A percentile compares a stretch with the other conserved stretches of the same genome.
These are phyloP conservation scores for Chondrus crispus DNA, from an alignment of 23 red algal species.

Conservation along the genomic window DNA sequence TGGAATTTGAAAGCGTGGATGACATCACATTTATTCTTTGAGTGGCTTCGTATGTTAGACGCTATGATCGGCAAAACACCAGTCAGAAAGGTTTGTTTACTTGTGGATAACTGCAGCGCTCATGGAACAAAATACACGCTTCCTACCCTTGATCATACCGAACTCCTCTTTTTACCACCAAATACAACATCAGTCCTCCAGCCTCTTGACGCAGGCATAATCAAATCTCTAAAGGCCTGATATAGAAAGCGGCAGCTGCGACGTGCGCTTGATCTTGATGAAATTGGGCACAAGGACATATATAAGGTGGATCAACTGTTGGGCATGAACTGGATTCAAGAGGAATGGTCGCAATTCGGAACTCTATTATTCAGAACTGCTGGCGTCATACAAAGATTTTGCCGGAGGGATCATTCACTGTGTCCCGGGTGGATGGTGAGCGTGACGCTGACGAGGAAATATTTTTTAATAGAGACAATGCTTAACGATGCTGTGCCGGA, in stretches of 20 bases:
- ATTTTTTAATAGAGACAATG: too few relatives aligned
- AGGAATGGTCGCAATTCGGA: background rate
- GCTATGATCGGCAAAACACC: background rate
- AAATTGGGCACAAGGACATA: background rate
- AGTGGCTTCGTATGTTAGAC: background rate
- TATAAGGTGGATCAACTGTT: background rate
- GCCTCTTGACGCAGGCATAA: background rate
- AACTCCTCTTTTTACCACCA: background rate
- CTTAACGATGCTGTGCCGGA: too few relatives aligned
- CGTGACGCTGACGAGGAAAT: too few relatives aligned
- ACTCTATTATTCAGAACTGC: too few relatives aligned
- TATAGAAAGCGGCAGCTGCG: background rate
- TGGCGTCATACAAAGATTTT: too few relatives aligned
- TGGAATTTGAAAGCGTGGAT: slow-evolving; percentile 1
- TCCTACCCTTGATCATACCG: background rate
- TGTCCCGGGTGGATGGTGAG: too few relatives aligned
- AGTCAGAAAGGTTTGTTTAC: background rate
- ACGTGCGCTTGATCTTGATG: background rate
- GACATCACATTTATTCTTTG: background rate
- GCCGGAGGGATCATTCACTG: too few relatives aligned
- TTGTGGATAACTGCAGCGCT: background rate
- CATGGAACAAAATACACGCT: background rate
- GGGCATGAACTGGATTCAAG: background rate
- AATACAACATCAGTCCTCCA: background rate
- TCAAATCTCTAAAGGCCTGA: background rate